A percentile compares a stretch with the other conserved stretches of the same genome.
These are phyloP conservation scores for Boletus vermiculosoides DNA, from an alignment of 768 basidiomycete genomes.

Conservation along the genomic window DNA sequence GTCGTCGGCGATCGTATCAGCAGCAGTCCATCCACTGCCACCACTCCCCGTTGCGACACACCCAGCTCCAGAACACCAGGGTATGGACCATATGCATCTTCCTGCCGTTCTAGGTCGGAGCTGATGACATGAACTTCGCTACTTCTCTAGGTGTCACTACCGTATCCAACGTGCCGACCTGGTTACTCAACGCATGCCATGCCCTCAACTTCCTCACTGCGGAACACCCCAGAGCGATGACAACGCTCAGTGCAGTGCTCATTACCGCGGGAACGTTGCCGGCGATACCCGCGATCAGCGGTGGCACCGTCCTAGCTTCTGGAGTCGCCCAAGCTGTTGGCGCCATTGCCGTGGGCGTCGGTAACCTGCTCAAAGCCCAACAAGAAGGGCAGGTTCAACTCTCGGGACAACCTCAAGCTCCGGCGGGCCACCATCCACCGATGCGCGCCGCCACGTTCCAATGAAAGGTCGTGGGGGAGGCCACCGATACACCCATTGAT, in stretches of 20 bases:
- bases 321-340: conserved; percentile 76
- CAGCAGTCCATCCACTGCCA: conserved; percentile 18
- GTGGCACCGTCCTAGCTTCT: conserved; percentile 70
- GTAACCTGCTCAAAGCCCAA: conserved; percentile 51
- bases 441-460: conserved; percentile 33
- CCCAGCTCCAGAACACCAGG: conserved; percentile 14
- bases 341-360: conserved; percentile 74
- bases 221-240: conserved; percentile 77
- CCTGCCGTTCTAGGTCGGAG: neutral
- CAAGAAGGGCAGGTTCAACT: conserved; percentile 40
- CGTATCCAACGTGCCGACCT: conserved; percentile 62
- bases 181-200: conserved; percentile 74
- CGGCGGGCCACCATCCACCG: conserved; percentile 25
- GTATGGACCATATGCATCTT: conserved; percentile 9
- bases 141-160: conserved; percentile 36
- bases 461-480: conserved; percentile 5
- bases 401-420: conserved; percentile 21
- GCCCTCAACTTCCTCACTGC: conserved; percentile 72
- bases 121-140: neutral
- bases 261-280: conserved; percentile 78
- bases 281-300: conserved; percentile 65
- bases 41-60: conserved; percentile 16
- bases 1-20: neutral
- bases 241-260: conserved; percentile 70
- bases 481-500: neutral